Conservation (phyloP, 106 monocot species). For the Posidonia australis region DNA sequence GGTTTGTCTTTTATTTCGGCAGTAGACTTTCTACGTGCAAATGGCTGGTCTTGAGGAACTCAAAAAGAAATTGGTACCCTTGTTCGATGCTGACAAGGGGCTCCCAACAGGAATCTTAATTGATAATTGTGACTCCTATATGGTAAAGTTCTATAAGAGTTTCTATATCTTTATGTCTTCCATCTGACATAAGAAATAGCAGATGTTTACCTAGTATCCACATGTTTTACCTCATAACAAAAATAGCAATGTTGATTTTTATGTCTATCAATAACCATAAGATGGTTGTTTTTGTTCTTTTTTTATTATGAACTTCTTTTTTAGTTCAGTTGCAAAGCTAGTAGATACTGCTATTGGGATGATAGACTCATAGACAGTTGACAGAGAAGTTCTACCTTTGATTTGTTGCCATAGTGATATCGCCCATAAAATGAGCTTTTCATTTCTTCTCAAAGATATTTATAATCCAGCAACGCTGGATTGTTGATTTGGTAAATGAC, state of each 20-base stretch:
- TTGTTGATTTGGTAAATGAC: no score
- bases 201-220: no score
- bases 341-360: no score
- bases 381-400: not conserved
- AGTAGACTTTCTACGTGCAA: not conserved
- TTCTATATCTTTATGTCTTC: not conserved
- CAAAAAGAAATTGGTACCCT: slow-evolving; percentile 75
- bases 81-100: slow-evolving; percentile 71
- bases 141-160: slow-evolving; percentile 34
- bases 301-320: no score
- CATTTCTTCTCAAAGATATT: not conserved
- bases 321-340: no score
- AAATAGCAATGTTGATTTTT: no score
- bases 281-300: no score
- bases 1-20: no score
- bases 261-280: no score
- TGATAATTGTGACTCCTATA: slow-evolving; percentile 71
- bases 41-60: slow-evolving; percentile 94
- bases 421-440: not conserved
- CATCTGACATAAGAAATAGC: no score
- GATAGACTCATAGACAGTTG: no score
- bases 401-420: not conserved
- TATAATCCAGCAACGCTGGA: not conserved
- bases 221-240: no score
- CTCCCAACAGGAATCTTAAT: slow-evolving; percentile 25